These are phyloP conservation scores for Ophiocytium majus DNA, from an alignment of 352 stramenopile genomes.

Conservation along the genomic window DNA sequence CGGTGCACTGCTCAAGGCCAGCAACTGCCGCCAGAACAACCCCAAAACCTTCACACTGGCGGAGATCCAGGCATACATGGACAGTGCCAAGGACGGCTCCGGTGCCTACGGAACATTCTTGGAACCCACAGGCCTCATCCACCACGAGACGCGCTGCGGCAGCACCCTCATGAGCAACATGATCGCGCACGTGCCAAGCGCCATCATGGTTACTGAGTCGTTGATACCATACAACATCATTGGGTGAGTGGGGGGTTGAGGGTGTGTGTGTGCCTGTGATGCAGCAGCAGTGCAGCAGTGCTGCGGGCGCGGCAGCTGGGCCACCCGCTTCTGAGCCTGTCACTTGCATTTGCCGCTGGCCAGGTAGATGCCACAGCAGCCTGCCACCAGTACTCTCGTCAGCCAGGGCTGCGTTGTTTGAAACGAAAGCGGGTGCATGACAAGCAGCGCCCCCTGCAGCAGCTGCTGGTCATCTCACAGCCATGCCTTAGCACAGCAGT, in stretches of 20 bases:
- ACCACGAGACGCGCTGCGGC: constrained; percentile 77
- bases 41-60: not conserved
- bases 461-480: too few species aligned
- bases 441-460: too few species aligned
- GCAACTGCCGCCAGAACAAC: not conserved
- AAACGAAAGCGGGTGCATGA: too few species aligned
- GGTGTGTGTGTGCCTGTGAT: too few species aligned
- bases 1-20: constrained; percentile 30
- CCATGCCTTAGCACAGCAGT: too few species aligned
- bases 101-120: constrained; percentile 21
- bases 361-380: too few species aligned
- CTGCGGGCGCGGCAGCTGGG: too few species aligned
- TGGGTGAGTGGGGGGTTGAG: constrained; percentile 25
- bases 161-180: constrained; percentile 76
- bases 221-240: constrained; percentile 48
- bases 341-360: too few species aligned
- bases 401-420: too few species aligned
- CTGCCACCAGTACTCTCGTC: too few species aligned
- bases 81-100: not conserved
- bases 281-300: too few species aligned
- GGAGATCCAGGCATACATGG: not conserved
- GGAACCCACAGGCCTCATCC: constrained; percentile 68
- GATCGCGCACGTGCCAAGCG: constrained; percentile 59
- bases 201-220: constrained; percentile 39
- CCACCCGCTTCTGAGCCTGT: too few species aligned